Conservation (phyloP, 2,329 filamentous ascomycete genomes). For the Fusarium hostae region DNA sequence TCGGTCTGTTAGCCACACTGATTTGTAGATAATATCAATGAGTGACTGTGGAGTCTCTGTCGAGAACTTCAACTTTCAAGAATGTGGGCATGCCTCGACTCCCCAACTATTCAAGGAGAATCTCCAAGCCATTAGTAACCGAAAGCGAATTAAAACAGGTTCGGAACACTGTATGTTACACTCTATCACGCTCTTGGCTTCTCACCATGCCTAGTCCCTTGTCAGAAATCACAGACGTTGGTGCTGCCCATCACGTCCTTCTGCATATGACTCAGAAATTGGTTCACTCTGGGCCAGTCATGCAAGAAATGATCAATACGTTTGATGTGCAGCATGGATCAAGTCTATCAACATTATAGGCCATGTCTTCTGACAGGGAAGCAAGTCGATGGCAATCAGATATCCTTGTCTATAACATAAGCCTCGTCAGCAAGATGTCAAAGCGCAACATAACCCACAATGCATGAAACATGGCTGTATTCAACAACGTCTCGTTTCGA, state of each 20-base stretch:
- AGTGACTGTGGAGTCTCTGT: not conserved
- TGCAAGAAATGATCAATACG: not conserved
- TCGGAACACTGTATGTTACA: not conserved
- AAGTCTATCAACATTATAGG: not conserved
- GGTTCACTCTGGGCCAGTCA: not conserved
- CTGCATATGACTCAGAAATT: not conserved
- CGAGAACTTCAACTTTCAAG: not conserved
- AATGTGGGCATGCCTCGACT: not conserved
- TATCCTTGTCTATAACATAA: not conserved
- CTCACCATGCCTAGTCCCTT: not conserved
- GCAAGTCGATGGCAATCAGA: not conserved
- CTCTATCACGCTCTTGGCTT: not conserved
- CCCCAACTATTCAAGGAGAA: not conserved
- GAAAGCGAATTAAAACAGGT: too few species aligned
- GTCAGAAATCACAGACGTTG: not conserved
- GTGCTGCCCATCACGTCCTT: not conserved
- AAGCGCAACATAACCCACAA: not conserved
- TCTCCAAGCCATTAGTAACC: not conserved
- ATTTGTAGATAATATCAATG: constrained; percentile 4
- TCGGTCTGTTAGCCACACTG: too few species aligned
- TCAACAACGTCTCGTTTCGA: not conserved
- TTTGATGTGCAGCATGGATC: not conserved
- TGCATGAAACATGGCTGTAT: not conserved
- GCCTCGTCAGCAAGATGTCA: not conserved
- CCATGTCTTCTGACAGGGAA: not conserved